Evolutionary conservation across 139 green algal genomes (phyloP).

Genomic region (Tetraselmis chui): DNA sequence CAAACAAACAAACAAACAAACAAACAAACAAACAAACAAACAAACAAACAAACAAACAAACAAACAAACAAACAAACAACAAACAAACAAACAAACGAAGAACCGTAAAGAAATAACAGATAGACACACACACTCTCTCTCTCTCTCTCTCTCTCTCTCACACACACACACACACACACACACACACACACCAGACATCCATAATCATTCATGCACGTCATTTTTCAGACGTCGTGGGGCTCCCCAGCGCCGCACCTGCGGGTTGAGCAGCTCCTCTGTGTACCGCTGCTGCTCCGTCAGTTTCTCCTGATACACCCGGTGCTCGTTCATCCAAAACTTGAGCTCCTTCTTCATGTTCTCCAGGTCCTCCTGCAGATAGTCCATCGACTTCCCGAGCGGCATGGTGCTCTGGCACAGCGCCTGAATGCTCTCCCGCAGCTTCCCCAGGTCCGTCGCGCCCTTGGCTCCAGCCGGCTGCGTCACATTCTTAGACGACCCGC

Average conservation of each 20-base stretch:
- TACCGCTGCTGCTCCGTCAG: conserved; percentile 26
- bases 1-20: too few species aligned
- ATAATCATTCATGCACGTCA: not conserved
- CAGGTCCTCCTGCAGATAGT: conserved; percentile 59
- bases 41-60: too few species aligned
- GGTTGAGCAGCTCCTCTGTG: not conserved
- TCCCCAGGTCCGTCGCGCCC: conserved; percentile 23
- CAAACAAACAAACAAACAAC: too few species aligned
- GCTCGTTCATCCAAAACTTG: conserved; percentile 55
- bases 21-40: too few species aligned
- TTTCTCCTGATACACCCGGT: conserved; percentile 43
- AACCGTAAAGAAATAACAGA: too few species aligned
- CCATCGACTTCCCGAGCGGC: conserved; percentile 56
- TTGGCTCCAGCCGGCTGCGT: conserved; percentile 12
- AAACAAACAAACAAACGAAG: too few species aligned
- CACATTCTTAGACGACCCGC: conserved; percentile 3
- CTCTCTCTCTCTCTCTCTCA: too few species aligned
- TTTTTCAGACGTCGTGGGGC: not conserved
- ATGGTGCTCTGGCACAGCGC: conserved; percentile 54
- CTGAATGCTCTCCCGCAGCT: conserved; percentile 50
- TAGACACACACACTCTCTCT: too few species aligned
- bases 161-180: too few species aligned
- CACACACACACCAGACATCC: too few species aligned
- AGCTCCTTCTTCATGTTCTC: conserved; percentile 49
- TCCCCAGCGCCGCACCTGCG: not conserved